These are phyloP conservation scores for Chalciporus piperatus DNA, from an alignment of 768 basidiomycete genomes.

Conservation along the genomic window DNA sequence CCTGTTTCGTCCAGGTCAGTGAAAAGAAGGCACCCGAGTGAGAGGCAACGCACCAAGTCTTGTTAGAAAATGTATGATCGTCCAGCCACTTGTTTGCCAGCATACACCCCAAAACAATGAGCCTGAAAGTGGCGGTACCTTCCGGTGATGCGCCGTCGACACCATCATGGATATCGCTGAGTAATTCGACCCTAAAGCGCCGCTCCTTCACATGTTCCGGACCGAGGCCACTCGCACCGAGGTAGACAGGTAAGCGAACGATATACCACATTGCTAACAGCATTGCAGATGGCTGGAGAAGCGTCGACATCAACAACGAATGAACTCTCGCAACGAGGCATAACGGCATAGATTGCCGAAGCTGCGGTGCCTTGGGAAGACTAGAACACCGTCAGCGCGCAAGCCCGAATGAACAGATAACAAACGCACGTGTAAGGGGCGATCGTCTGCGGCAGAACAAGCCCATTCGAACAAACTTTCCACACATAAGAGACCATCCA, in stretches of 20 bases:
- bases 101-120: conserved; percentile 80
- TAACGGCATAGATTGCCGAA: conserved; percentile 39
- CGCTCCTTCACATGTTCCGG: conserved; percentile 56
- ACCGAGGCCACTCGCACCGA: conserved; percentile 50
- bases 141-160: conserved; percentile 50
- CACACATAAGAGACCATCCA: conserved; percentile 81
- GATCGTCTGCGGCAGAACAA: conserved; percentile 54
- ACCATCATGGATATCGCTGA: conserved; percentile 47
- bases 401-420: neutral
- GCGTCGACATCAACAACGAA: conserved; percentile 70
- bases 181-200: conserved; percentile 60
- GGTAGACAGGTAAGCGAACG: conserved; percentile 67
- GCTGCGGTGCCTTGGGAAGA: conserved; percentile 30
- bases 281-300: conserved; percentile 79
- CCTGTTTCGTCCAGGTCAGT: conserved; percentile 40
- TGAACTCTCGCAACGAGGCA: conserved; percentile 60
- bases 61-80: conserved; percentile 87
- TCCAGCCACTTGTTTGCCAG: conserved; percentile 87
- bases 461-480: conserved; percentile 77
- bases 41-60: conserved; percentile 64
- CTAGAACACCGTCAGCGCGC: conserved; percentile 18
- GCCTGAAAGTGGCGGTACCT: conserved; percentile 63
- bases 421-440: conserved; percentile 53
- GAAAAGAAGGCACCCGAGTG: neutral
- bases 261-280: conserved; percentile 83